phyloP scores from a whole-genome alignment of 345 rosid genomes.

The Durio zibethinus region DNA sequence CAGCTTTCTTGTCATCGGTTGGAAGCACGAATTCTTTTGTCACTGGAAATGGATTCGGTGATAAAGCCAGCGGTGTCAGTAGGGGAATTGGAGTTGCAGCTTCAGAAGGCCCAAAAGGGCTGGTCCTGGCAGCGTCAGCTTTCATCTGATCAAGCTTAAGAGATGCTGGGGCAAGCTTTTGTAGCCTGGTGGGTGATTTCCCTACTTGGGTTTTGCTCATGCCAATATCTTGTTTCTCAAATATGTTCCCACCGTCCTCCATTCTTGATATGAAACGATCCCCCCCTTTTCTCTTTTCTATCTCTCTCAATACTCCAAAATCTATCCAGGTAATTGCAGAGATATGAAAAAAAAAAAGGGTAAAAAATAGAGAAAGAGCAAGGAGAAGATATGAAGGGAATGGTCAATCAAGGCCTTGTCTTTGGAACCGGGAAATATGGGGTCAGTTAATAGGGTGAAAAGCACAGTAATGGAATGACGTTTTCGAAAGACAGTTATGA shows the following conservation, averaged over 20 bases:
- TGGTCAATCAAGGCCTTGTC: not conserved
- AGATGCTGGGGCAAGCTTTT: constrained; percentile 46
- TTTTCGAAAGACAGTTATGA: too few relatives aligned
- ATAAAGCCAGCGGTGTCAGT: constrained; percentile 44
- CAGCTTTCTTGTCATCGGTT: not conserved
- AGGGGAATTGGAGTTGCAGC: constrained; percentile 58
- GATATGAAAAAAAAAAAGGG: not conserved
- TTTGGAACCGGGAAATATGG: constrained; percentile 12
- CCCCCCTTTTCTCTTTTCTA: not conserved
- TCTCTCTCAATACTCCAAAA: not conserved
- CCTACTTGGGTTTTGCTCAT: constrained; percentile 17
- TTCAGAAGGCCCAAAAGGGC: not conserved
- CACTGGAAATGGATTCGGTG: constrained; percentile 28
- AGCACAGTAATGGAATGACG: not conserved
- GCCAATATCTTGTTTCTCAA: constrained; percentile 23
- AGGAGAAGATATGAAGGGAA: not conserved
- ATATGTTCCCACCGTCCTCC: constrained; percentile 29
- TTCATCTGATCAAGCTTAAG: constrained; percentile 31
- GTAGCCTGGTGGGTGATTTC: constrained; percentile 68
- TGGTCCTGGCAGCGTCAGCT: not conserved
- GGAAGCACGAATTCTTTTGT: constrained; percentile 29
- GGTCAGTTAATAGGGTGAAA: not conserved
- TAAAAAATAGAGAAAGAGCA: not conserved
- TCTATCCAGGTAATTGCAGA: not conserved
- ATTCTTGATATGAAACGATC: not conserved